phyloP scores from a whole-genome alignment of 768 basidiomycete species.

The Suillus subluteus region DNA sequence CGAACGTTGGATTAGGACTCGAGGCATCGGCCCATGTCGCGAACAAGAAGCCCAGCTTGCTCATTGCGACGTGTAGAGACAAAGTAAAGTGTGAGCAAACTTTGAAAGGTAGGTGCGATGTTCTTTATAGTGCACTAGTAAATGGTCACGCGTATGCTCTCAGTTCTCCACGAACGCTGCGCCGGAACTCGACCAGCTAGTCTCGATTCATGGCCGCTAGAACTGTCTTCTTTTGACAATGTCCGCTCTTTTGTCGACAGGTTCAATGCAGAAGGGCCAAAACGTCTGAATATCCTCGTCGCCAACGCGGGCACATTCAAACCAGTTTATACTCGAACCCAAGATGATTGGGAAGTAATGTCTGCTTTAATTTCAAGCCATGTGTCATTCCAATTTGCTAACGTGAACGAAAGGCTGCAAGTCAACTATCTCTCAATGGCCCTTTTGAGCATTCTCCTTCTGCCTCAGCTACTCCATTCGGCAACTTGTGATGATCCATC shows the following conservation, averaged over 20 bases:
- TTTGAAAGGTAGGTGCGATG: conserved; percentile 20
- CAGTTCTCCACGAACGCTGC: conserved; percentile 11
- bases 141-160: conserved; percentile 21
- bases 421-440: conserved; percentile 35
- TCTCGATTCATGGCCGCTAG: conserved; percentile 36
- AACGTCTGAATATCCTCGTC: conserved; percentile 33
- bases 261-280: conserved; percentile 28
- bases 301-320: conserved; percentile 33
- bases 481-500: background rate
- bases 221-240: conserved; percentile 36
- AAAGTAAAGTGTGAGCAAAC: conserved; percentile 28
- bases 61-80: conserved; percentile 40
- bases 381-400: background rate
- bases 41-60: conserved; percentile 32
- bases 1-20: conserved; percentile 46
- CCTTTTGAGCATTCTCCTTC: conserved; percentile 1
- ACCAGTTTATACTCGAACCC: conserved; percentile 29
- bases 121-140: background rate
- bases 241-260: conserved; percentile 37
- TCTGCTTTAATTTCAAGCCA: conserved; percentile 17
- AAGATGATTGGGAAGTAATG: conserved; percentile 54
- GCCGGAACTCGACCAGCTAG: background rate
- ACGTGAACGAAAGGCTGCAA: conserved; percentile 31
- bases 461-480: background rate
- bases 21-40: conserved; percentile 37